Percentiles rank a stretch among this genome's conserved stretches.
Conservation (phyloP, 2,329 filamentous ascomycete genomes). For the Penicillium sp. region DNA sequence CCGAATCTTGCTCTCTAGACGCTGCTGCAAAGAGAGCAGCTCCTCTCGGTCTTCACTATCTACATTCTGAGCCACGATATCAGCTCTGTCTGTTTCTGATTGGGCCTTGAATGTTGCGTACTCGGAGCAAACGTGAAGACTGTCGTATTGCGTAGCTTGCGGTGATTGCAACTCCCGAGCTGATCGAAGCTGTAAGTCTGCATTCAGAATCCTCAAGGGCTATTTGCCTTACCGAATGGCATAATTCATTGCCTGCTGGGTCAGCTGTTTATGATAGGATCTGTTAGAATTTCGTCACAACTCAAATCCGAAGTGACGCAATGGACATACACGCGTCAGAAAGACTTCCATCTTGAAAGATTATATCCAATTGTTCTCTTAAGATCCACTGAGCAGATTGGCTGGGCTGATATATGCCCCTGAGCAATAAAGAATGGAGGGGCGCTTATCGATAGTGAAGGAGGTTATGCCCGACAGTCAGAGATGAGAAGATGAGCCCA, state of each 20-base stretch:
- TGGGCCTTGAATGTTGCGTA: slow-evolving; percentile 21
- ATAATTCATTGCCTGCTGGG: slow-evolving; percentile 83
- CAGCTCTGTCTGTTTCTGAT: slow-evolving; percentile 4
- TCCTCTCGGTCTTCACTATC: slow-evolving; percentile 68
- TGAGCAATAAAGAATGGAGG: slow-evolving; percentile 12
- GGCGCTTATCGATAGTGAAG: slow-evolving; percentile 19
- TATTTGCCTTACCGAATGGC: slow-evolving; percentile 60
- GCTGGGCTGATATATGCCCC: slow-evolving; percentile 2
- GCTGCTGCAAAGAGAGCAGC: slow-evolving; percentile 64
- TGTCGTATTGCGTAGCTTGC: slow-evolving; percentile 80
- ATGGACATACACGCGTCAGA: slow-evolving; percentile 52
- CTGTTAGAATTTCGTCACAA: not conserved
- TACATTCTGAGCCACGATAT: slow-evolving; percentile 51
- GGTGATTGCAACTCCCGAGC: slow-evolving; percentile 77
- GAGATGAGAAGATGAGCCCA: not conserved
- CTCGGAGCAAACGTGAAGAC: slow-evolving; percentile 70
- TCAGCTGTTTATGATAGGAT: slow-evolving; percentile 47
- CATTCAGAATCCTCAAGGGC: not conserved
- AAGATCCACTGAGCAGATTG: not conserved
- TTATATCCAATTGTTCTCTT: not conserved
- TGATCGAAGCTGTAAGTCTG: slow-evolving; percentile 22
- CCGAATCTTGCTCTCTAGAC: slow-evolving; percentile 80
- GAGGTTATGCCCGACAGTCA: slow-evolving; percentile 12
- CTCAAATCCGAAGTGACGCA: not conserved
- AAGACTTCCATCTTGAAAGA: slow-evolving; percentile 64